Percentiles rank a stretch among this genome's conserved stretches.
Evolutionary conservation across 2,329 filamentous ascomycete genomes (phyloP).

Genomic region (Alternaria ethzedia): DNA sequence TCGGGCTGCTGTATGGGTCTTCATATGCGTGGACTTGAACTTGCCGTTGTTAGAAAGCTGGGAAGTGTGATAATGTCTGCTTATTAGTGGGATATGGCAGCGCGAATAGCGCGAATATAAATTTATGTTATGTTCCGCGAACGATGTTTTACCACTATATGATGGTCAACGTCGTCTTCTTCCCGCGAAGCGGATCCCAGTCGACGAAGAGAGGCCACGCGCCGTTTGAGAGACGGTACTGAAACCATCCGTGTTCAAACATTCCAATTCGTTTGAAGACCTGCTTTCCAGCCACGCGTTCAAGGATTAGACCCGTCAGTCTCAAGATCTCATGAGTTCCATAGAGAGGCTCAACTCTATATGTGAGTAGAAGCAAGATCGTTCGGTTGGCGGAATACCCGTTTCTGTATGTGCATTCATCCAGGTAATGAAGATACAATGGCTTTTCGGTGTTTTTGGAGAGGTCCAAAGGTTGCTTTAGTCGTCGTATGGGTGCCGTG

Average conservation of each 20-base stretch:
- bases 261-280: background rate
- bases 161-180: background rate
- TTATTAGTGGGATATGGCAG: too few species aligned
- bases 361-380: background rate
- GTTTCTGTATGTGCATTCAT: background rate
- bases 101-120: too few species aligned
- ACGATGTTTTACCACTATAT: background rate
- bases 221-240: background rate
- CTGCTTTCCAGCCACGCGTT: background rate
- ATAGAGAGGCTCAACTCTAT: background rate
- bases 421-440: background rate
- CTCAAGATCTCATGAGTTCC: background rate
- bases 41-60: too few species aligned
- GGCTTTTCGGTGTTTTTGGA: accelerated
- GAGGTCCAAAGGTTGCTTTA: background rate
- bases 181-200: background rate
- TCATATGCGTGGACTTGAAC: too few species aligned
- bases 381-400: background rate
- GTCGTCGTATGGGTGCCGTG: background rate
- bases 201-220: background rate
- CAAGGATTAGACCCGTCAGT: background rate
- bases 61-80: too few species aligned
- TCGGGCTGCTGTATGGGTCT: too few species aligned
- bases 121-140: too few species aligned
- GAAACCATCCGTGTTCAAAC: background rate